Evolutionary conservation across 164 flowering plant genomes (phyloP).

Genomic region (Litsea cubeba): DNA sequence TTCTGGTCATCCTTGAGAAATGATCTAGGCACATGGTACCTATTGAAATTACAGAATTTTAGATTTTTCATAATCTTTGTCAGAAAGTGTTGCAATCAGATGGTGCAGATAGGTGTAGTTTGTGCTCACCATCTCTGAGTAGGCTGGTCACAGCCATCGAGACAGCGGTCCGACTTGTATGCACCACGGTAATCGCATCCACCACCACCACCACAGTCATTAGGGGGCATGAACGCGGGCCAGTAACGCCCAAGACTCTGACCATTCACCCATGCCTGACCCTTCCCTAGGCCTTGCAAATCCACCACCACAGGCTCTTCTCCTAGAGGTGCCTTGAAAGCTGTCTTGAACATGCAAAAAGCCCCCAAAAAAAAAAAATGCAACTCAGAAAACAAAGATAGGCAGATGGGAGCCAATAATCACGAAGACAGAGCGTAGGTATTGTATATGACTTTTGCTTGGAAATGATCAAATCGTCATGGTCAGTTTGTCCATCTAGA

Average conservation of each 20-base stretch:
- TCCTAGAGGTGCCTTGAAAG: constrained; percentile 63
- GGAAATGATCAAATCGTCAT: too few relatives aligned
- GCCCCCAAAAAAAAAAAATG: too few relatives aligned
- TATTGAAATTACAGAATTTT: background rate
- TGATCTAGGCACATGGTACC: constrained; percentile 68
- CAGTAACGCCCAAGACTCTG: constrained; percentile 61
- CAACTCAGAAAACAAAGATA: too few relatives aligned
- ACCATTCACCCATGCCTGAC: constrained; percentile 77
- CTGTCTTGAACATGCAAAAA: constrained; percentile 29
- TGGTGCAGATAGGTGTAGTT: too few relatives aligned
- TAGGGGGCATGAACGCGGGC: constrained; percentile 38
- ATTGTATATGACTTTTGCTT: too few relatives aligned
- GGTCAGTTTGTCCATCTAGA: too few relatives aligned
- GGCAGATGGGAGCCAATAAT: too few relatives aligned
- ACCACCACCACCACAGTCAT: constrained; percentile 31
- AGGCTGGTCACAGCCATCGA: constrained; percentile 47
- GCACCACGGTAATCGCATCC: constrained; percentile 66
- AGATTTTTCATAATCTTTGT: too few relatives aligned
- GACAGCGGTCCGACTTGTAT: constrained; percentile 40
- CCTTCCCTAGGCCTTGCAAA: constrained; percentile 68
- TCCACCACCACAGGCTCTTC: constrained; percentile 63
- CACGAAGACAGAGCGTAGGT: too few relatives aligned
- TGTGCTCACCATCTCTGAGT: constrained; percentile 57
- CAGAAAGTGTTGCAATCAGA: too few relatives aligned
- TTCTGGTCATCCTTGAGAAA: constrained; percentile 30